Evolutionary conservation across 768 basidiomycete species (phyloP).

Genomic region (Auriscalpium orientale): DNA sequence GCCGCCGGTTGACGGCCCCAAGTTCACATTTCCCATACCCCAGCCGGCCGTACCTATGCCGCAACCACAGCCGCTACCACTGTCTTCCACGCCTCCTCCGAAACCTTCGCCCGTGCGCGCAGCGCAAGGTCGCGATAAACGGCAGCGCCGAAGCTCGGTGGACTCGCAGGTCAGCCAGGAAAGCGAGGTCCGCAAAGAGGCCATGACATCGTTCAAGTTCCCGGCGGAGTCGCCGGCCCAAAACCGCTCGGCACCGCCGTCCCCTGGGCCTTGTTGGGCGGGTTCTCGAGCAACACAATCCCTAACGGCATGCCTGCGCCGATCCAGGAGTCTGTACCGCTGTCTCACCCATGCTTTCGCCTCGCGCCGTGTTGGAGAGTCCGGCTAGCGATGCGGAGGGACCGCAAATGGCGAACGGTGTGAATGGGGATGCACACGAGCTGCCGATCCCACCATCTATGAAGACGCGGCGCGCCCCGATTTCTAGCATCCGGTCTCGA

Average conservation of each 20-base stretch:
- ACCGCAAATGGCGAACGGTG: neutral
- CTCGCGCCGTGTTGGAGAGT: conserved; percentile 21
- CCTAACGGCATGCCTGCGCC: conserved; percentile 15
- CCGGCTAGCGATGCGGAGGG: conserved; percentile 18
- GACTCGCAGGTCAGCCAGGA: conserved; percentile 35
- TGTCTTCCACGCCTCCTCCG: conserved; percentile 31
- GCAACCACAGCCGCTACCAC: conserved; percentile 24
- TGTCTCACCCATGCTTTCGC: neutral
- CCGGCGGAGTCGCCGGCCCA: conserved; percentile 49
- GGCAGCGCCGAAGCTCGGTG: conserved; percentile 52
- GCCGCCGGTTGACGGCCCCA: conserved; percentile 59
- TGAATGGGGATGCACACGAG: conserved; percentile 16
- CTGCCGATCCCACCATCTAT: conserved; percentile 26
- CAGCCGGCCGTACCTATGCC: conserved; percentile 21
- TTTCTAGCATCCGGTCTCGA: conserved; percentile 55
- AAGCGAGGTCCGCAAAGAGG: conserved; percentile 39
- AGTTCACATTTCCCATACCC: conserved; percentile 35
- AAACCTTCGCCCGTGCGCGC: conserved; percentile 25
- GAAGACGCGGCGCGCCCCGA: conserved; percentile 59
- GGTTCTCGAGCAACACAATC: conserved; percentile 33
- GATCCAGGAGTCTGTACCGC: neutral
- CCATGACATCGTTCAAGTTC: conserved; percentile 72
- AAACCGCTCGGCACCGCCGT: conserved; percentile 39
- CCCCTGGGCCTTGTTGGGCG: conserved; percentile 45
- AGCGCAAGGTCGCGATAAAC: conserved; percentile 74